phyloP scores from a whole-genome alignment of 1,284 basidiomycete species.

The Phellopilus nigrolimitatus region DNA sequence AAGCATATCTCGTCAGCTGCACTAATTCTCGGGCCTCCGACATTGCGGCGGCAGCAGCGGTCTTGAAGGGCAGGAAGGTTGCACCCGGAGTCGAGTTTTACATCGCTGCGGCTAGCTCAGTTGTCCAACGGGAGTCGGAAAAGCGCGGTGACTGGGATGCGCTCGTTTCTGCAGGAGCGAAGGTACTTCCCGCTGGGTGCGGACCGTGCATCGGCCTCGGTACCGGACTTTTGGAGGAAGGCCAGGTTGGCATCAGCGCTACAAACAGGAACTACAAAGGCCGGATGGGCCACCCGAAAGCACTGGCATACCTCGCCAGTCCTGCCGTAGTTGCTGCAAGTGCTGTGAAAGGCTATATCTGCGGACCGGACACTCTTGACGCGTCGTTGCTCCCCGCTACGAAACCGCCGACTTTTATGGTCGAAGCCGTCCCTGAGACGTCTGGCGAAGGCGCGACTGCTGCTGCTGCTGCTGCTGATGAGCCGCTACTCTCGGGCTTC shows the following conservation, averaged over 20 bases:
- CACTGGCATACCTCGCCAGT: conserved; percentile 92
- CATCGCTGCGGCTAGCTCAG: conserved; percentile 90
- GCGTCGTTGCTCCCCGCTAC: conserved; percentile 46
- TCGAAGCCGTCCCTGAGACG: conserved; percentile 34
- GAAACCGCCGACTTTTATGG: conserved; percentile 51
- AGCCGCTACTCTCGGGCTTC: conserved; percentile 75
- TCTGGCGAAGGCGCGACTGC: conserved; percentile 27
- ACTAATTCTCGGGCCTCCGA: conserved; percentile 98
- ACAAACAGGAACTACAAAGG: conserved; percentile 99
- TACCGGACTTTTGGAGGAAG: conserved; percentile 88
- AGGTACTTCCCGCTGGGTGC: conserved; percentile 91
- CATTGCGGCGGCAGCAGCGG: conserved; percentile 86
- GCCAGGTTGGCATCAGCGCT: conserved; percentile 93
- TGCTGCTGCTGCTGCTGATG: conserved; percentile 33
- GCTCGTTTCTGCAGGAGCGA: conserved; percentile 84
- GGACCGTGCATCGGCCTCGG: conserved; percentile 98
- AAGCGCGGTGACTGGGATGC: conserved; percentile 84
- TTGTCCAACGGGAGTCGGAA: conserved; percentile 90
- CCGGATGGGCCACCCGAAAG: conserved; percentile 94
- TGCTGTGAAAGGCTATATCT: conserved; percentile 89
- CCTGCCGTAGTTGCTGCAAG: conserved; percentile 97
- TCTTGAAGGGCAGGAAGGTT: conserved; percentile 81
- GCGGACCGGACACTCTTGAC: conserved; percentile 74
- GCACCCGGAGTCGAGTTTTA: conserved; percentile 95
- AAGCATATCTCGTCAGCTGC: conserved; percentile 98